Conservation (phyloP, 192 early-diverging fungal genomes). For the Podila verticillata region DNA sequence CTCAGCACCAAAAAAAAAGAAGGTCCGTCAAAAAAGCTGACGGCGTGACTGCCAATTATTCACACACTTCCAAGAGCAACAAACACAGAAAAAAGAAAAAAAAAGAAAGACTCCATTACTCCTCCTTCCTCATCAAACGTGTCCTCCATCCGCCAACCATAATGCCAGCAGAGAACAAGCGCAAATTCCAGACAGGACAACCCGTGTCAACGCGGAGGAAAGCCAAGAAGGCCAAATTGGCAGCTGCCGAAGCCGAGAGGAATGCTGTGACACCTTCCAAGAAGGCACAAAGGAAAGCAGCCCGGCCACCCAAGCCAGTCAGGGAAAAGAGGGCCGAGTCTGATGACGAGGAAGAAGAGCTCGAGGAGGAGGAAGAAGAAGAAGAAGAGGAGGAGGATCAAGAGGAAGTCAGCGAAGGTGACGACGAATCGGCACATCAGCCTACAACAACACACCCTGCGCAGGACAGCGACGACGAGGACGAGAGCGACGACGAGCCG, state of each 20-base stretch:
- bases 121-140: not conserved
- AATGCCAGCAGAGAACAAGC: constrained; percentile 26
- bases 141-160: not conserved
- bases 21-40: not conserved
- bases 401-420: constrained; percentile 4
- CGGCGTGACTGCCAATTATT: not conserved
- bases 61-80: not conserved
- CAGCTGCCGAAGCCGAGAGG: constrained; percentile 11
- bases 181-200: constrained; percentile 48
- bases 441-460: not conserved
- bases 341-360: constrained; percentile 5
- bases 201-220: constrained; percentile 40
- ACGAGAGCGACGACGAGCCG: constrained; percentile 12
- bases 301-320: constrained; percentile 14
- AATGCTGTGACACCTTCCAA: constrained; percentile 31
- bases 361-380: constrained; percentile 11
- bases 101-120: not conserved
- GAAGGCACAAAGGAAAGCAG: constrained; percentile 26
- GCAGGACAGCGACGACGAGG: constrained; percentile 20
- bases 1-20: not conserved
- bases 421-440: constrained; percentile 9
- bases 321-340: constrained; percentile 2
- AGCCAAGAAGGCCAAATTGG: constrained; percentile 41
- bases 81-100: constrained; percentile 10
- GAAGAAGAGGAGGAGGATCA: not conserved